Base-by-base conservation (phyloP, 176 grass and related monocot genomes). In the Avena insularis region DNA sequence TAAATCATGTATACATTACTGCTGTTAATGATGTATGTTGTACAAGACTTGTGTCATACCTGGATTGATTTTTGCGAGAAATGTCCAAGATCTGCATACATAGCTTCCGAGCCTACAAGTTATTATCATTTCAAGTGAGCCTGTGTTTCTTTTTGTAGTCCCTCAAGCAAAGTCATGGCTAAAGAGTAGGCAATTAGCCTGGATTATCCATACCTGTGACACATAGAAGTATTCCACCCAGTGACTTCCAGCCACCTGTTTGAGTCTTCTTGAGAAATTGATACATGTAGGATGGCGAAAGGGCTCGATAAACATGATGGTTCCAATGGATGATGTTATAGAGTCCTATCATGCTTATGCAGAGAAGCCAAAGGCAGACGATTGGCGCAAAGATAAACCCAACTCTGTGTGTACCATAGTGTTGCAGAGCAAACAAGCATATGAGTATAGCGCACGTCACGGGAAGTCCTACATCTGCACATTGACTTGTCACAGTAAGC, bases 11-110 rank as follows among this genome's bases (percentile, higher is more conserved):
- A 60, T 43, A 5, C n/a, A 78, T 20, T 65, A 23, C 43, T 6
- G 6, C 40, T 54, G 11, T 54, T 12, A 21, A 15, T 31, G 25
- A 43, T 35, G 45, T 46, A 71, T 31, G 9, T 54, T 48, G 21
- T 53, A 48, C 68, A 20, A 84, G 5, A 33, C 38, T 53, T 73
- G 29, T 86, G 2, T 38, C 53, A 2, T 94, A 96, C 97, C 90
- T 99, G 91, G 81, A 99, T 94, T 67, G 97, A 94, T 79, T 85
- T 78, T 47, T 96, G 94, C 12, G 97, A 96, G 83, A 99, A 99
- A 81, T 99, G 97, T 31, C 97, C 97, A 72, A 99, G 92, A 91
- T 99, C 97, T 25, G 97, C 92, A 89, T 93, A 99, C 97, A 96
- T 94, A 79, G 97, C 92, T 86, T 99, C 97, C 36, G 97, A 99